Evolutionary conservation across 2,329 filamentous ascomycete genomes (phyloP), one percentile per base, ranked within the genome.

Genomic region (Cladophialophora psammophila): DNA sequence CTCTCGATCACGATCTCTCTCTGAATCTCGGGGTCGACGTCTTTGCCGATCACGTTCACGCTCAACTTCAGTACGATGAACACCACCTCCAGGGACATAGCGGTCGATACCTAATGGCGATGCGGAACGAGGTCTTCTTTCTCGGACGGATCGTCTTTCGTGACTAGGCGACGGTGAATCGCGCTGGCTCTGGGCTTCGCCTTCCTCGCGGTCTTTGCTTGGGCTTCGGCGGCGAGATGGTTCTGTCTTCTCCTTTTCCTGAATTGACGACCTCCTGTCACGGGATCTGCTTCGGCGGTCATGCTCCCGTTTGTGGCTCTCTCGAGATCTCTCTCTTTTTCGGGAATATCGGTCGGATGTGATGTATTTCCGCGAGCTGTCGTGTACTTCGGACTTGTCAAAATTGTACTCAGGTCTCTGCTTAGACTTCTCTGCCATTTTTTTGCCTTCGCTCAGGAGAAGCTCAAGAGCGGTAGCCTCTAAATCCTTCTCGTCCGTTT

Each of bases 381-480:
- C 32, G 72, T 77, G 65, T 52, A 64, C 64, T 74, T 72, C 75
- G 75, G 40, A 72, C 65, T 64, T 76, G 64, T 67, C 75, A 73
- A 70, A 12, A 77, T 80, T 84, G 65, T 84, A 81, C 63, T 85
- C 84, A 5, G 82, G 82, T 64, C 83, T 81, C 67, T 81, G 79
- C 42, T 79, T 78, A 3, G 81, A 80, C 71, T 85, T 86, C 31
- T 84, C 84, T 8, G 84, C 83, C 68, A 85, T 78, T 69, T 84
- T 81, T 71, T 86, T 81, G 56, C 85, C 84, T 75, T 88, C 86
- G 70, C 80, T 82, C 26, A 87, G 72, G 10, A 88, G 78, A 67
- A 84, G 74, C 65, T 86, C 81, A 60, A 87, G 77, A 10, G 86
- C 86, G 42, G 83, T 80, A 68, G 85, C 82, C 72, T 87, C 85